These are phyloP conservation scores for Vaccinium darrowii DNA, from an alignment of 148 eudicot species.

Conservation along the genomic window DNA sequence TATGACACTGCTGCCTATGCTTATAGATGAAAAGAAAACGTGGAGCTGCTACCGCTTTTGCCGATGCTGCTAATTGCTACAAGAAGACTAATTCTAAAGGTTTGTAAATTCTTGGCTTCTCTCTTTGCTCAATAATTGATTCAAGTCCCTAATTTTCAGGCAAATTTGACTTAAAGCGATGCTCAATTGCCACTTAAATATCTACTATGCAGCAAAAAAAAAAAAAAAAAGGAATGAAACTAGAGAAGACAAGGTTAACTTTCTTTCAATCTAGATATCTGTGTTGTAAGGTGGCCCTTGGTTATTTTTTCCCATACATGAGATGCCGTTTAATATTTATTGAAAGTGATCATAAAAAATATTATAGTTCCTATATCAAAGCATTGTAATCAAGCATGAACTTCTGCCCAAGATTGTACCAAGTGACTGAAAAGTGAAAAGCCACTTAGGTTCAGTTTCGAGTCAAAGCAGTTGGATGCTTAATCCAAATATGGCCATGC, in stretches of 20 bases:
- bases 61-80: conserved; percentile 45
- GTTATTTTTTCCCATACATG: too few species aligned
- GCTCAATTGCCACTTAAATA: neutral
- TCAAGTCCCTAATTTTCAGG: too few species aligned
- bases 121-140: neutral
- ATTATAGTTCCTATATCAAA: too few species aligned
- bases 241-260: neutral
- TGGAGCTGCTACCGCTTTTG: conserved; percentile 49
- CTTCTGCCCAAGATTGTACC: too few species aligned
- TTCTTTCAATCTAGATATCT: too few species aligned
- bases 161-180: neutral
- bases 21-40: conserved; percentile 40
- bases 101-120: conserved; percentile 1
- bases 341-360: too few species aligned
- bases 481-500: neutral
- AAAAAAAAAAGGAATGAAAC: neutral
- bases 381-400: too few species aligned
- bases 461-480: too few species aligned
- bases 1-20: neutral
- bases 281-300: too few species aligned
- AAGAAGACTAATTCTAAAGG: conserved; percentile 45
- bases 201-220: neutral
- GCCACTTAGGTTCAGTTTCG: too few species aligned
- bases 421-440: too few species aligned
- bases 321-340: too few species aligned